Evolutionary conservation across 2,329 filamentous ascomycete species (phyloP).

Genomic region (Didymella sp.): DNA sequence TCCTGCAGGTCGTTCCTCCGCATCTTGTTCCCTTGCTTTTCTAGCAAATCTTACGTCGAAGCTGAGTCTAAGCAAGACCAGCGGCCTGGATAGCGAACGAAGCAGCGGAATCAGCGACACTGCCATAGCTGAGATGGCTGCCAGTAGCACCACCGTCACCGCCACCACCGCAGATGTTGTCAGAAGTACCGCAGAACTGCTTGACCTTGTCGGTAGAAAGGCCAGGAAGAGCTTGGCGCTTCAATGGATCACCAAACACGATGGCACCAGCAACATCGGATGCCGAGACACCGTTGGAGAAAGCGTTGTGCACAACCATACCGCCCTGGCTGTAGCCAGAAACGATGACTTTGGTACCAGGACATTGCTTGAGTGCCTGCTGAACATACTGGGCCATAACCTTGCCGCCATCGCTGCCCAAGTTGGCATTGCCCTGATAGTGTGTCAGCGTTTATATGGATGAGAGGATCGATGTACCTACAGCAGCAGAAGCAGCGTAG

Average conservation of each 20-base stretch:
- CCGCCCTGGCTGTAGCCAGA: conserved; percentile 45
- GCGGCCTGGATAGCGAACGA: conserved; percentile 35
- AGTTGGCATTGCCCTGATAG: conserved; percentile 35
- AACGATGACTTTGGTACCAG: conserved; percentile 42
- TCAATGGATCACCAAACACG: conserved; percentile 43
- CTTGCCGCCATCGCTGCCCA: conserved; percentile 37
- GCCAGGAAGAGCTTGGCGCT: conserved; percentile 32
- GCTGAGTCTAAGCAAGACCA: conserved; percentile 23
- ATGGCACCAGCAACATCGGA: conserved; percentile 36
- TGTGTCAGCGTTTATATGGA: conserved; percentile 2
- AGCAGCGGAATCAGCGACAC: conserved; percentile 36
- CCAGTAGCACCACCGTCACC: conserved; percentile 36
- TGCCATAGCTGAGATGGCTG: conserved; percentile 42
- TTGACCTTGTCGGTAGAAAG: conserved; percentile 31
- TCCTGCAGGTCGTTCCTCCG: conserved; percentile 3
- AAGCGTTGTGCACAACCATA: conserved; percentile 45
- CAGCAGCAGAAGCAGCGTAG: conserved; percentile 38
- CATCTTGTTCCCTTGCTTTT: background rate
- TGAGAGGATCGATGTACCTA: conserved; percentile 19
- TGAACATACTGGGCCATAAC: conserved; percentile 36
- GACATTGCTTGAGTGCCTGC: conserved; percentile 38
- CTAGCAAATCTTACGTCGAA: background rate
- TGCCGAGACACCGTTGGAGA: conserved; percentile 32
- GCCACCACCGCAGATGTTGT: conserved; percentile 36
- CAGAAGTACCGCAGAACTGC: conserved; percentile 39